Conservation (phyloP, 2,329 filamentous ascomycete genomes). For the Phoma sp. region DNA sequence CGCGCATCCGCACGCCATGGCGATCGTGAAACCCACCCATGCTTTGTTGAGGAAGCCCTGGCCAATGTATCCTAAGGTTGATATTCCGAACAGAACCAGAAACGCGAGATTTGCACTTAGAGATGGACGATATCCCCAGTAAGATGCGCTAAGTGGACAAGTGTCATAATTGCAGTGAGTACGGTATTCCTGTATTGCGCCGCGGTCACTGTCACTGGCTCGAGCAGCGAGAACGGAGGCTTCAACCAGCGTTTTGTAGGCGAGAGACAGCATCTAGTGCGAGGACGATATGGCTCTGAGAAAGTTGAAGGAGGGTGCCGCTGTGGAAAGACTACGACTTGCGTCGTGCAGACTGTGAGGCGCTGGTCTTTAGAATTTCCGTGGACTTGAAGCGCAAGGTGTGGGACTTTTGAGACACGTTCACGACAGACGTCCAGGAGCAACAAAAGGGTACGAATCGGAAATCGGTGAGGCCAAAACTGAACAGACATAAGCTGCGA, state of each 20-base stretch:
- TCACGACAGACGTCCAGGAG: not conserved
- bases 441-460: not conserved
- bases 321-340: no score
- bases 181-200: slow-evolving; percentile 6
- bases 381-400: not conserved
- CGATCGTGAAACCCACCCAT: slow-evolving; percentile 54
- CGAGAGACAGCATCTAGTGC: not conserved
- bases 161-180: slow-evolving; percentile 9
- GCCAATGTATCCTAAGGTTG: slow-evolving; percentile 46
- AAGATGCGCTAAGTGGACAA: slow-evolving; percentile 34
- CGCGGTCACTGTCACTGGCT: slow-evolving; percentile 6
- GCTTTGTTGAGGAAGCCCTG: slow-evolving; percentile 49
- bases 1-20: slow-evolving; percentile 64
- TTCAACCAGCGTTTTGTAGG: slow-evolving; percentile 1
- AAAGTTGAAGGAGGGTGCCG: no score
- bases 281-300: not conserved
- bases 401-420: not conserved
- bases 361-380: no score
- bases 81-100: slow-evolving; percentile 53
- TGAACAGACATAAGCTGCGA: not conserved
- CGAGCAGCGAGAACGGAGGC: slow-evolving; percentile 9
- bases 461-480: not conserved
- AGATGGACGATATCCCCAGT: slow-evolving; percentile 56
- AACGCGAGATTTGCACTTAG: slow-evolving; percentile 53
- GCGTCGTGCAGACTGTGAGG: no score